Percentiles rank a stretch among this genome's conserved stretches.
Conservation (phyloP, 768 basidiomycete genomes). For the Postia placenta region DNA sequence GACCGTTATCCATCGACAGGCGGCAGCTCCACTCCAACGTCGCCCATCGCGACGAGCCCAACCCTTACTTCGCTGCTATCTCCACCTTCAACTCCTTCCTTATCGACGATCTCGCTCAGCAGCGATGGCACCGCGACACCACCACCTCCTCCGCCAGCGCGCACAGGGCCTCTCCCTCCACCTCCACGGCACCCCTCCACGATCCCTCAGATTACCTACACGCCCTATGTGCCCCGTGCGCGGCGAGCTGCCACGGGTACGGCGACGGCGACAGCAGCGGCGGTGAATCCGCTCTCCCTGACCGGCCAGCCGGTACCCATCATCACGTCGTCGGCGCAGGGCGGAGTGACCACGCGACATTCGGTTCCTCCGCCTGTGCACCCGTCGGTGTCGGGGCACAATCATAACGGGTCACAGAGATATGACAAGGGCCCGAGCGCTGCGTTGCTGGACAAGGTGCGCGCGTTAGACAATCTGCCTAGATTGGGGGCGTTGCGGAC, state of each 20-base stretch:
- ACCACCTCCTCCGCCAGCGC: constrained; percentile 27
- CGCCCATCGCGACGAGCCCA: constrained; percentile 18
- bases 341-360: constrained; percentile 46
- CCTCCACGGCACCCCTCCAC: constrained; percentile 48
- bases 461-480: constrained; percentile 84
- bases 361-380: constrained; percentile 18
- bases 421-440: constrained; percentile 52
- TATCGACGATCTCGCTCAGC: constrained; percentile 25
- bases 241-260: constrained; percentile 33
- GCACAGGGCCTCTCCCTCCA: constrained; percentile 36
- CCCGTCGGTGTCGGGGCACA: constrained; percentile 8
- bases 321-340: constrained; percentile 51
- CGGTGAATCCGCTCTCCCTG: constrained; percentile 31
- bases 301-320: constrained; percentile 53
- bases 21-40: constrained; percentile 15
- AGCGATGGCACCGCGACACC: constrained; percentile 29
- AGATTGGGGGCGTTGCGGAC: constrained; percentile 82
- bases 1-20: constrained; percentile 48
- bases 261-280: constrained; percentile 14
- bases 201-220: constrained; percentile 66
- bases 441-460: constrained; percentile 80
- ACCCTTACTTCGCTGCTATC: constrained; percentile 24
- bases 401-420: constrained; percentile 6
- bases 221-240: constrained; percentile 73
- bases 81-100: constrained; percentile 27